Percentiles rank a stretch among this genome's conserved stretches.
Evolutionary conservation across 805 yeast species (phyloP).

Genomic region (Candida ipomoeae): DNA sequence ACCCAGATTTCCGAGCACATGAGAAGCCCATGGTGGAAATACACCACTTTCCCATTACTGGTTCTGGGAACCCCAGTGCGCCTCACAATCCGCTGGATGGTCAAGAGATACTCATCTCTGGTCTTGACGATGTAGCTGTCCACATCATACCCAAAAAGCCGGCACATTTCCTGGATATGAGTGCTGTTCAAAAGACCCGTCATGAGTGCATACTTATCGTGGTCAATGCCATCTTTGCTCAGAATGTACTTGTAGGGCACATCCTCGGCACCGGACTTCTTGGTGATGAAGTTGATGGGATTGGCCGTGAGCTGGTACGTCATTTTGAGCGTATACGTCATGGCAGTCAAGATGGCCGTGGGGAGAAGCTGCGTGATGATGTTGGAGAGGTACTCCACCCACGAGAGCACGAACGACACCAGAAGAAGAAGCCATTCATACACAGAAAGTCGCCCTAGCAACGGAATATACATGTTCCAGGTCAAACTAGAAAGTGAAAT

Average conservation of each 20-base stretch:
- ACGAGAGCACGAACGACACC: conserved; percentile 43
- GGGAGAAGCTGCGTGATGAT: conserved; percentile 47
- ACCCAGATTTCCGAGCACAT: conserved; percentile 84
- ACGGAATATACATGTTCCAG: conserved; percentile 14
- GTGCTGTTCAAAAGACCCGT: conserved; percentile 42
- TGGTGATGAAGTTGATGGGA: conserved; percentile 23
- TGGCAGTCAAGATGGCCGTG: conserved; percentile 30
- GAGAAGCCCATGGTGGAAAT: conserved; percentile 86
- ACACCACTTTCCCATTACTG: conserved; percentile 49
- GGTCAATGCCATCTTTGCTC: conserved; percentile 16
- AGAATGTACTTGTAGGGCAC: conserved; percentile 23
- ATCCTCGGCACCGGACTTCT: conserved; percentile 9
- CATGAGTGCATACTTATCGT: conserved; percentile 28
- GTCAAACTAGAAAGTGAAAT: too few species aligned
- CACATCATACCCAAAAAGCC: conserved; percentile 60
- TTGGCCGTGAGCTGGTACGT: conserved; percentile 27
- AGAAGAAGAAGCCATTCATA: conserved; percentile 48
- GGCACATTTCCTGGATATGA: conserved; percentile 62
- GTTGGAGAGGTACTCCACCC: conserved; percentile 46
- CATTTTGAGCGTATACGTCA: conserved; percentile 27
- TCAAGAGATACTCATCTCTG: conserved; percentile 69
- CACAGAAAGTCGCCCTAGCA: conserved; percentile 38
- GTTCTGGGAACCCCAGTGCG: conserved; percentile 2
- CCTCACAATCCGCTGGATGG: conserved; percentile 63
- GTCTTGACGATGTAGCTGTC: conserved; percentile 80